A percentile compares a stretch with the other conserved stretches of the same genome.
These are phyloP conservation scores for Neofusicoccum laricinum DNA, from an alignment of 2,329 filamentous ascomycete species.

Conservation along the genomic window DNA sequence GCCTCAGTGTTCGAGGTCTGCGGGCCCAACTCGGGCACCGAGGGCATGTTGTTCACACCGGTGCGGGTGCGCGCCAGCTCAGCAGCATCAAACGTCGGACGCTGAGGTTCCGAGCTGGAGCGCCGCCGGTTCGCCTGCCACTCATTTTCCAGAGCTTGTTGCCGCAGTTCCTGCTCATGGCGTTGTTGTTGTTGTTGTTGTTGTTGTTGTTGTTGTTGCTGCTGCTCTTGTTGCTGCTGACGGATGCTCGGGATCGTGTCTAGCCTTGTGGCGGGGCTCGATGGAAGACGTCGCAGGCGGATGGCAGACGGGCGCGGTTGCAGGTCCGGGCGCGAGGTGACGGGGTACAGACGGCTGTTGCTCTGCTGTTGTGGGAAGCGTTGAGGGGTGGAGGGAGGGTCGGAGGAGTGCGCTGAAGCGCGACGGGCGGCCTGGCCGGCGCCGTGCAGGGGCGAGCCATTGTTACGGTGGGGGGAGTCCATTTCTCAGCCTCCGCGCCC, in stretches of 20 bases:
- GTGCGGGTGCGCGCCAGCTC: constrained; percentile 3
- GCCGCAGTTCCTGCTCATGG: not conserved
- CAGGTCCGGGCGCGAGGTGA: constrained; percentile 2
- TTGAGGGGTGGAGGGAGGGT: not conserved
- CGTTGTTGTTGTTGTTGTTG: not conserved
- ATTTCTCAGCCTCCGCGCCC: not conserved
- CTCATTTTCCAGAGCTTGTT: not conserved
- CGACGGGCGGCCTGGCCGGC: not conserved
- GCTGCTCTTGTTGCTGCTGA: not conserved
- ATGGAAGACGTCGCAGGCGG: constrained; percentile 9
- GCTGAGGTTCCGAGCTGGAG: constrained; percentile 16
- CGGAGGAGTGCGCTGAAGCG: not conserved
- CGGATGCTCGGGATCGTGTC: constrained; percentile 6
- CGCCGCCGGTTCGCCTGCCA: constrained; percentile 15
- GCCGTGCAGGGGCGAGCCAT: not conserved
- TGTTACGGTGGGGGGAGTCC: not conserved
- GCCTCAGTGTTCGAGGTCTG: not conserved
- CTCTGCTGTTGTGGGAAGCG: not conserved
- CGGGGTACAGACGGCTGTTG: constrained; percentile 1
- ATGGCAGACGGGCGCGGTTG: not conserved
- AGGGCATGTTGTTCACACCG: constrained; percentile 11
- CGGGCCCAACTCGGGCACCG: constrained; percentile 5
- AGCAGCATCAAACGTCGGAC: constrained; percentile 4
- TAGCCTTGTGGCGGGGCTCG: not conserved
- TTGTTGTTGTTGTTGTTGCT: constrained; percentile 1